A percentile compares a stretch with the other conserved stretches of the same genome.
phyloP scores from a whole-genome alignment of 1,284 basidiomycete species.

The Puccinia hordei region DNA sequence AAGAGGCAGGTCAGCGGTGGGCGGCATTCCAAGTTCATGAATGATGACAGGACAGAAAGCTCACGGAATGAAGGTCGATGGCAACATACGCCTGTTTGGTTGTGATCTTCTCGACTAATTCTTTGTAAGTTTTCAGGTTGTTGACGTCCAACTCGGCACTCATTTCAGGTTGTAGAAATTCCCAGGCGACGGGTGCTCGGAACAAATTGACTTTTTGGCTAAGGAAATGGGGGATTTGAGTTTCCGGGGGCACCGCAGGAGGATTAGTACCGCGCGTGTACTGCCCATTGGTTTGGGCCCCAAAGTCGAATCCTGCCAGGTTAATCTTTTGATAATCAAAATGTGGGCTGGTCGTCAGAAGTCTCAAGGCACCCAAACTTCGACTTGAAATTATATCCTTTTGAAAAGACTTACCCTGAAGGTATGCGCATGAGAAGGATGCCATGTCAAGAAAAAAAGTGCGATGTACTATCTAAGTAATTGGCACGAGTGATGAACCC shows the following conservation, averaged over 20 bases:
- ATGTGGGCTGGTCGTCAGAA: background rate
- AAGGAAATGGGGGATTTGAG: conserved; percentile 33
- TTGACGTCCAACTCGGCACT: background rate
- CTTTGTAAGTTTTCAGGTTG: background rate
- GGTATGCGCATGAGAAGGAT: too few species aligned
- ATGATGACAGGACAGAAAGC: background rate
- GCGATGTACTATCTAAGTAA: background rate
- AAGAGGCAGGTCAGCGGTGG: background rate
- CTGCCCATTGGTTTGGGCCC: background rate
- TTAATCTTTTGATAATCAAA: conserved; percentile 20
- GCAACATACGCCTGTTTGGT: background rate
- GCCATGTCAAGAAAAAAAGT: background rate
- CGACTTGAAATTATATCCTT: background rate
- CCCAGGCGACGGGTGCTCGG: conserved; percentile 28
- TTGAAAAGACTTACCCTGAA: conserved; percentile 5
- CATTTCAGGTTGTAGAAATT: conserved; percentile 10
- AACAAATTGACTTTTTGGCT: conserved; percentile 21
- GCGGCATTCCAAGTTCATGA: background rate
- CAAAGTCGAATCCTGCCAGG: conserved; percentile 43
- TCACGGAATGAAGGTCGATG: conserved; percentile 36
- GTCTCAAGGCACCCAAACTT: background rate
- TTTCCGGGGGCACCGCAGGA: background rate
- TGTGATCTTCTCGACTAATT: conserved; percentile 14
- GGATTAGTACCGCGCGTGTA: background rate
- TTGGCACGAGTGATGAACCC: background rate